phyloP scores from a whole-genome alignment of 129 eudicot species.

The Oenanthe sinensis region DNA sequence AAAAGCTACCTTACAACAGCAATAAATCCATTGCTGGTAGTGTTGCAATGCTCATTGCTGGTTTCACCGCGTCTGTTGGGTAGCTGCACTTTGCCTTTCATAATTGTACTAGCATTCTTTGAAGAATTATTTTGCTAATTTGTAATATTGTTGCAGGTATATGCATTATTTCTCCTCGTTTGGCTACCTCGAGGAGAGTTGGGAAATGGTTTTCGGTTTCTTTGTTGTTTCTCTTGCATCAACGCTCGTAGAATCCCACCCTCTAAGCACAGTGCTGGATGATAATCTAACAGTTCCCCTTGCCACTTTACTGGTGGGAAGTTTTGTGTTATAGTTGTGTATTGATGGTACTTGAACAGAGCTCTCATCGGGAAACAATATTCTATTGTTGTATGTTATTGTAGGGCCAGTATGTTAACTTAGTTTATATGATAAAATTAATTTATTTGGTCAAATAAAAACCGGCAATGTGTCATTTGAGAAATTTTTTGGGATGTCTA shows the following conservation, averaged over 20 bases:
- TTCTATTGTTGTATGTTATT: neutral
- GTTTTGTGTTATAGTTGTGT: slow-evolving; percentile 26
- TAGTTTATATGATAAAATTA: neutral
- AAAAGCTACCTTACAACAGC: slow-evolving; percentile 64
- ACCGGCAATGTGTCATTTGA: too few species aligned
- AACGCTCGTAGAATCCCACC: slow-evolving; percentile 79
- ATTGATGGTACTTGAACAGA: neutral
- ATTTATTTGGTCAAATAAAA: too few species aligned
- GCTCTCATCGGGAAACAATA: neutral
- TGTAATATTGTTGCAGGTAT: slow-evolving; percentile 35
- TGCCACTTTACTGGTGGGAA: slow-evolving; percentile 52
- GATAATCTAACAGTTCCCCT: slow-evolving; percentile 88
- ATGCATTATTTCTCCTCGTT: slow-evolving; percentile 70
- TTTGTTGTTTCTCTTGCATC: slow-evolving; percentile 50
- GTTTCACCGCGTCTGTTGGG: slow-evolving; percentile 80
- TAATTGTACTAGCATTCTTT: neutral
- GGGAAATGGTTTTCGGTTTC: slow-evolving; percentile 48
- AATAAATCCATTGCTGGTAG: slow-evolving; percentile 72
- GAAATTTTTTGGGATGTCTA: too few species aligned
- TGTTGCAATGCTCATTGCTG: slow-evolving; percentile 66
- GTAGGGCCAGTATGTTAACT: neutral
- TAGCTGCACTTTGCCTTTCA: slow-evolving; percentile 18
- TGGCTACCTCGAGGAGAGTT: slow-evolving; percentile 61
- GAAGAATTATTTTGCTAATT: neutral
- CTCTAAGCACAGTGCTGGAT: slow-evolving; percentile 68